A percentile compares a stretch with the other conserved stretches of the same genome.
phyloP scores from a whole-genome alignment of 1,284 basidiomycete genomes.

The Pseudozyma tsukubaensis region DNA sequence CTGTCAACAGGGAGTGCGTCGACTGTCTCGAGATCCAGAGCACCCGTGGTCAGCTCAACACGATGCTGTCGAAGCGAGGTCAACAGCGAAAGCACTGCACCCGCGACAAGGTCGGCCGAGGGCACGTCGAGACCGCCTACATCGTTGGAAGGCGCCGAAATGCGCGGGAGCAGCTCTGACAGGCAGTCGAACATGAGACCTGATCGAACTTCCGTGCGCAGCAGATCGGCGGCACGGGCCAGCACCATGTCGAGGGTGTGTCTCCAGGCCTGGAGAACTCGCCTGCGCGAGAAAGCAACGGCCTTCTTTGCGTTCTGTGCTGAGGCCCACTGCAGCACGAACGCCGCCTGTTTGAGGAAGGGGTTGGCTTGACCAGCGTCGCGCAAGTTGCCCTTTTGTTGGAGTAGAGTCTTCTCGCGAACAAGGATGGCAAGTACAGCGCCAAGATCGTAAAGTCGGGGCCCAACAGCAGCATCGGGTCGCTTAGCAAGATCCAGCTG shows the following conservation, averaged over 20 bases:
- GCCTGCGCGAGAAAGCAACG: slow-evolving; percentile 52
- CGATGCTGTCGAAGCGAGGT: slow-evolving; percentile 75
- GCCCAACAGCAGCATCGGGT: slow-evolving; percentile 79
- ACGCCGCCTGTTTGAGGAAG: slow-evolving; percentile 59
- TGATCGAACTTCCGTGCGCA: slow-evolving; percentile 58
- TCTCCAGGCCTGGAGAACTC: slow-evolving; percentile 61
- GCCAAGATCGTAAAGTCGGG: slow-evolving; percentile 77
- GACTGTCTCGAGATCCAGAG: slow-evolving; percentile 58
- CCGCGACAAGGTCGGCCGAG: slow-evolving; percentile 82
- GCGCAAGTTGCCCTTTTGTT: slow-evolving; percentile 53
- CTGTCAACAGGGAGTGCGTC: slow-evolving; percentile 73
- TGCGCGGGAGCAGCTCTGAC: slow-evolving; percentile 59
- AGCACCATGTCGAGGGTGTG: slow-evolving; percentile 64
- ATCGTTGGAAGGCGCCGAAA: slow-evolving; percentile 49
- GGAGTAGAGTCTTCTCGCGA: slow-evolving; percentile 45
- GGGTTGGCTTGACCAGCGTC: slow-evolving; percentile 47
- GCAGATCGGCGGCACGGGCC: slow-evolving; percentile 48
- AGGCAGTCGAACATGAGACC: slow-evolving; percentile 61
- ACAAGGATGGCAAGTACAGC: slow-evolving; percentile 73
- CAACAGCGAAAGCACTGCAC: slow-evolving; percentile 82
- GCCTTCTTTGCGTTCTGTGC: slow-evolving; percentile 64
- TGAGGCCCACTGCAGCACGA: slow-evolving; percentile 58
- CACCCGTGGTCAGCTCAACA: slow-evolving; percentile 39
- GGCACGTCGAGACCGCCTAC: slow-evolving; percentile 72
- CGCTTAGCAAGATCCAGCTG: slow-evolving; percentile 82